Base-by-base conservation (phyloP, 2,329 filamentous ascomycete species). In the Peltaster fructicola region DNA sequence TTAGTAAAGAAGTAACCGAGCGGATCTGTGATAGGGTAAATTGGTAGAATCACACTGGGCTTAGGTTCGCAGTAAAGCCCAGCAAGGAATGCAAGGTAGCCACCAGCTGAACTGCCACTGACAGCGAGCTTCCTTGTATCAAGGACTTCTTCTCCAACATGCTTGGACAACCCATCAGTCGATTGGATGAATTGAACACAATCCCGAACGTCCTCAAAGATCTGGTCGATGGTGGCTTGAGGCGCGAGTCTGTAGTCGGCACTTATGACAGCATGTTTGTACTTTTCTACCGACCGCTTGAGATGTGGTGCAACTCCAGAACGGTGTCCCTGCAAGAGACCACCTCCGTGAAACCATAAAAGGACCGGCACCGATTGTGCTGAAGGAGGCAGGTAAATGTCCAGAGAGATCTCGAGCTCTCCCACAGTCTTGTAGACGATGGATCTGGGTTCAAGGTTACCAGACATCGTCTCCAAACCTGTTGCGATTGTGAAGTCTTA, bases 11-110 rank as follows among this genome's bases (percentile, higher is more conserved):
- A 45, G 4, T 29, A 32, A 4, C 43, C 43, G 6, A 45, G 25
- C 1, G 43, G 43, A 31, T 47, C 43, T 8, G 43, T 44, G 20
- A 47, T 47, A 13, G 43, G 42, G 19, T 47, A 47, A 15, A 45
- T 44, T 3, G 43, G 40, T 13, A 40, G 20, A 22, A 47, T 39
- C 12, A 43, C 41, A 12, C 40, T 30, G 1, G 43, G 43, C 27
- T 47, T 45, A 1, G 43, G 43, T n/a, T 45, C 37, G 9, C 33
- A 28, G 26, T 44, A 44, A 8, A 47, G 28, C 2, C 43, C 43
- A 7, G 43, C 36, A 8, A 47, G 36, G 8, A 45, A 30, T 6
- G 43, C 33, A 10, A 47, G 34, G 26, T 45, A 45, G 15, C 43
- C 43, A 12, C 43, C 43, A 17, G 42, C 43, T 5, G 37, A 41